A percentile compares a stretch with the other conserved stretches of the same genome.
Evolutionary conservation across 306 rosid species (phyloP).

Genomic region (Rosa rugosa): DNA sequence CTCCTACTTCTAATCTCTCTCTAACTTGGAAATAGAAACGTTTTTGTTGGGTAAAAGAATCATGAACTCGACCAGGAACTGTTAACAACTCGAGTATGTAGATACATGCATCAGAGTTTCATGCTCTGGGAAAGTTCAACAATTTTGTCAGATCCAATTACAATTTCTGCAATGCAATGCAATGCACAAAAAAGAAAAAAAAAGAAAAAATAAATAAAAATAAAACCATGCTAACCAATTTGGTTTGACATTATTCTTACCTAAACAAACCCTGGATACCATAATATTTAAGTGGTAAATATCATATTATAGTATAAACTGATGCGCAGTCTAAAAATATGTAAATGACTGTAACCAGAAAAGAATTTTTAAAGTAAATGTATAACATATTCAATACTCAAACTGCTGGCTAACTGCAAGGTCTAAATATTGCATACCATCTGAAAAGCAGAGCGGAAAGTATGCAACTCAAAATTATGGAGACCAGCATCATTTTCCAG

Average conservation of each 20-base stretch:
- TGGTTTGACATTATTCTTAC: too few relatives aligned
- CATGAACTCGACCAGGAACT: neutral
- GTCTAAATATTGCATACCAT: conserved; percentile 51
- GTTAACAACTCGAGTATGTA: neutral
- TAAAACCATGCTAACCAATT: too few relatives aligned
- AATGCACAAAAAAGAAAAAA: neutral
- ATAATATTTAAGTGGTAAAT: too few relatives aligned
- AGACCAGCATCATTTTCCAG: conserved; percentile 64
- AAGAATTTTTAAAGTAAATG: neutral
- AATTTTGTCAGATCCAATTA: neutral
- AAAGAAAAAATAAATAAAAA: too few relatives aligned
- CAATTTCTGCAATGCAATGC: neutral
- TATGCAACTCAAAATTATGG: conserved; percentile 88
- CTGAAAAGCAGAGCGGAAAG: conserved; percentile 89
- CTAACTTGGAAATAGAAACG: neutral
- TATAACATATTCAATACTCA: neutral
- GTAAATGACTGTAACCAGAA: too few relatives aligned
- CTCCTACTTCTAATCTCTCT: neutral
- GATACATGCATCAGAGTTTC: neutral
- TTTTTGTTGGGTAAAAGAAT: neutral
- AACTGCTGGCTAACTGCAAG: neutral
- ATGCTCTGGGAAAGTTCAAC: neutral
- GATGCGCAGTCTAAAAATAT: too few relatives aligned
- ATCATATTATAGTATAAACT: too few relatives aligned
- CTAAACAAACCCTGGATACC: too few relatives aligned